Base-by-base conservation (phyloP, 495 filamentous ascomycete genomes). In the Schizothecium vesticola region DNA sequence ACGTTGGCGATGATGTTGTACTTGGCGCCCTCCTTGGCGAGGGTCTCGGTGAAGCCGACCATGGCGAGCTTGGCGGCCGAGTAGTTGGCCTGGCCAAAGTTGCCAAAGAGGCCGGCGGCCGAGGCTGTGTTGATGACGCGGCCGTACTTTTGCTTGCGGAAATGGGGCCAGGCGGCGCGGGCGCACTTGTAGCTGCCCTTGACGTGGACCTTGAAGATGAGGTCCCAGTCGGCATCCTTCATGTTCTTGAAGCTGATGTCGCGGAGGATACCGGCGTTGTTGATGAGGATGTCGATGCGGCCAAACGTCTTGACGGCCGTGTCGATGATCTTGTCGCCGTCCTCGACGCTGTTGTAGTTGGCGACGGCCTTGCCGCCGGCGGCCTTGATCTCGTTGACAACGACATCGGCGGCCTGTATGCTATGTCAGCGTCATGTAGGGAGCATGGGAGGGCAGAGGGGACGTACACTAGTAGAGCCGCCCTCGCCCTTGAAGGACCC, bases 191-290 rank as follows among this genome's bases (percentile, higher is more conserved):
- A 99, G 72, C 92, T 89, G 73, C 95, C 95, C 80, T 90, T 92
- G 67, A 97, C 91, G 81, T 99, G 95, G 59, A 99, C 95, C 77
- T 87, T 89, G 77, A 94, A 90, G 76, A 97, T 89, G 69, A 98
- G 80, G 76, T 99, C 96, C 95, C 96, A 99, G 79, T 99, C 96
- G 77, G 88, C 78, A 77, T 98, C 94, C 77, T 89, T 93, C 92
- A 98, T 97, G 81, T 99, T 99, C 88, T 96, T 97, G 83, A 99
- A 98, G 84, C 90, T 93, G 75, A 99, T 77, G 84, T 99, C 95
- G 67, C 95, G 91, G 65, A 99, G 86, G 75, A 99, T 99, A 76
- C 95, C 95, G 67, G 95, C 95, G 77, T 98, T 99, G 86, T 99
- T 99, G 79, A 98, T 87, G 70, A 99, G 89, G 60, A 99, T 83